Evolutionary conservation across 371 early-diverging fungal species (phyloP), one percentile per base, ranked within the genome.

Genomic region (Apophysomyces elegans): DNA sequence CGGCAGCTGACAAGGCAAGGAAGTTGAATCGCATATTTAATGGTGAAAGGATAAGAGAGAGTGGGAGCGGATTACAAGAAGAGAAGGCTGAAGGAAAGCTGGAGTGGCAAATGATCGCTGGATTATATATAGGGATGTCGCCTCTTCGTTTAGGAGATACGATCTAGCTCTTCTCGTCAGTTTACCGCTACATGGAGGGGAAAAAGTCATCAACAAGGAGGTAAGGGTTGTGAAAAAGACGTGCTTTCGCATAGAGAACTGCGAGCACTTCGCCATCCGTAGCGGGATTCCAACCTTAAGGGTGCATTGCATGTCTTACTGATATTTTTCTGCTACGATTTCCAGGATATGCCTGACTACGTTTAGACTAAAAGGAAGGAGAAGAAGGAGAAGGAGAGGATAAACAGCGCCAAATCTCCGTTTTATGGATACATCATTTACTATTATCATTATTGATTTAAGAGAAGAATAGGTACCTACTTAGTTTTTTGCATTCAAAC

Each of bases 1-100:
- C 58, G 18, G 67, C 67, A n/a, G 58, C 62, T 45, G 67, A 61
- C 8, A 67, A 35, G 14, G 62, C 37, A 38, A 67, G 61, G 45
- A 58, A 35, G 21, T 57, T 56, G 62, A 57, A 67, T n/a, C 62
- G 67, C 67, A 67, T 67, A 21, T 36, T 57, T 18, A 9, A 21
- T 14, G 32, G 3, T 26, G 32, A 2, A 26, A 26, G 32, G 36
- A 36, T 11, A 47, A 5, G 41, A 41, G 41, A 41, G 41, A 13
- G 2, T 50, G 21, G 16, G 9, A 50, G 54, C 16, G 21, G 7
- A 26, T 26, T 26, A 26, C 32, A 50, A 21, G 7, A 50, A 16
- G n/a, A 21, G 11, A 21, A 50, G 21, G 54, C 9, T 50, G 21
- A 21, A n/a, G 43, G 41, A 16, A 38, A 32, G 32, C 16, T 26